Conservation (phyloP, 2,329 filamentous ascomycete species). For the Daldinia eschscholtzii region DNA sequence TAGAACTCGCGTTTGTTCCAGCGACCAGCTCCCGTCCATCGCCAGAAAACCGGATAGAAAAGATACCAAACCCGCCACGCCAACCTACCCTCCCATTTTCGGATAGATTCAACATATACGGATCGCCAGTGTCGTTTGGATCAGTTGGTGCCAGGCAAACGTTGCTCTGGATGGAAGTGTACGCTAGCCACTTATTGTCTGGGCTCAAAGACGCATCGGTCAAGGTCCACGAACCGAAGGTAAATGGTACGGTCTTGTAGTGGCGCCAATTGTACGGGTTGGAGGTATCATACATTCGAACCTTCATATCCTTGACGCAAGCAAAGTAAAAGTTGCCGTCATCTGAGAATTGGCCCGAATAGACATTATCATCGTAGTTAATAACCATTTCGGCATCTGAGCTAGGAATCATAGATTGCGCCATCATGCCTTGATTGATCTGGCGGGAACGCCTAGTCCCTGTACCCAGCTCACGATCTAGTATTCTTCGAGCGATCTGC, state of each 20-base stretch:
- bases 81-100: slow-evolving; percentile 54
- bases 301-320: slow-evolving; percentile 90
- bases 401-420: slow-evolving; percentile 81
- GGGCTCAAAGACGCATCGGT: slow-evolving; percentile 93
- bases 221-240: slow-evolving; percentile 93
- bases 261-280: slow-evolving; percentile 96
- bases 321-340: slow-evolving; percentile 98
- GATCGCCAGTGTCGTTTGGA: slow-evolving; percentile 82
- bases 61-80: slow-evolving; percentile 73
- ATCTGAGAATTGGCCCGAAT: slow-evolving; percentile 95
- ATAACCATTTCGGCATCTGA: slow-evolving; percentile 87
- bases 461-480: slow-evolving; percentile 86
- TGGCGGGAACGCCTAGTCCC: slow-evolving; percentile 70
- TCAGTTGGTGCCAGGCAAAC: slow-evolving; percentile 92
- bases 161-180: slow-evolving; percentile 86
- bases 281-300: slow-evolving; percentile 97
- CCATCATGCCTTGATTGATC: slow-evolving; percentile 74
- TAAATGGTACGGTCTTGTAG: slow-evolving; percentile 90
- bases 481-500: slow-evolving; percentile 75
- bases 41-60: slow-evolving; percentile 91
- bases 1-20: slow-evolving; percentile 81
- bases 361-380: slow-evolving; percentile 86
- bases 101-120: slow-evolving; percentile 81
- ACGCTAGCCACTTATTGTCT: slow-evolving; percentile 92
- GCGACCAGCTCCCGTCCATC: slow-evolving; percentile 92